Evolutionary conservation across 2,329 filamentous ascomycete species (phyloP).

Genomic region (Dactylella cylindrospora): DNA sequence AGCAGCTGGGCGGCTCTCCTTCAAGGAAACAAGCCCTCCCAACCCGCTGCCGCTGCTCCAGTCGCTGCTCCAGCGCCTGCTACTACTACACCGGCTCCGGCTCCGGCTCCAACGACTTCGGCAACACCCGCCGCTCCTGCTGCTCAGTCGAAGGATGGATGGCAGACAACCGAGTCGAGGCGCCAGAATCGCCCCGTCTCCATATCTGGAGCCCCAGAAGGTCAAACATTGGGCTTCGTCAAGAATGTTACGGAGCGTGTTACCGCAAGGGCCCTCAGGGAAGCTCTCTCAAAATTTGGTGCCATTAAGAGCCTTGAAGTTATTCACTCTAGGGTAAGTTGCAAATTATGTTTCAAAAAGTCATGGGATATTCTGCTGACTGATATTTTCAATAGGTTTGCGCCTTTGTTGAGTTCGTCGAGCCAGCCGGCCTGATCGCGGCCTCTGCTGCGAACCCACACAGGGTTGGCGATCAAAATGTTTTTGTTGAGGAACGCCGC

Average conservation of each 20-base stretch:
- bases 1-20: conserved; percentile 39
- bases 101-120: conserved; percentile 47
- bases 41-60: conserved; percentile 51
- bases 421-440: conserved; percentile 75
- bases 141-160: conserved; percentile 61
- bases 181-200: conserved; percentile 49
- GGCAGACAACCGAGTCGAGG: conserved; percentile 74
- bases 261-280: conserved; percentile 69
- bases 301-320: conserved; percentile 73
- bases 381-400: conserved; percentile 76
- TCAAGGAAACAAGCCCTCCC: conserved; percentile 22
- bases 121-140: conserved; percentile 52
- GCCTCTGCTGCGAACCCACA: conserved; percentile 84
- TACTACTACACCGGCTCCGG: conserved; percentile 53
- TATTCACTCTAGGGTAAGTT: conserved; percentile 76
- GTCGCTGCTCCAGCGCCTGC: conserved; percentile 55
- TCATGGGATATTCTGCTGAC: conserved; percentile 7
- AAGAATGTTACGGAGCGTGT: conserved; percentile 94
- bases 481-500: conserved; percentile 81
- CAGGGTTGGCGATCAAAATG: conserved; percentile 75
- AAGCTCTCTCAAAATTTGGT: conserved; percentile 70
- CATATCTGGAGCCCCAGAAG: conserved; percentile 49
- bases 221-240: conserved; percentile 76
- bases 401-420: conserved; percentile 92
- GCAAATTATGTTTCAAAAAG: too few relatives aligned